Conservation (phyloP, 768 basidiomycete species). For the Serendipita sp. region DNA sequence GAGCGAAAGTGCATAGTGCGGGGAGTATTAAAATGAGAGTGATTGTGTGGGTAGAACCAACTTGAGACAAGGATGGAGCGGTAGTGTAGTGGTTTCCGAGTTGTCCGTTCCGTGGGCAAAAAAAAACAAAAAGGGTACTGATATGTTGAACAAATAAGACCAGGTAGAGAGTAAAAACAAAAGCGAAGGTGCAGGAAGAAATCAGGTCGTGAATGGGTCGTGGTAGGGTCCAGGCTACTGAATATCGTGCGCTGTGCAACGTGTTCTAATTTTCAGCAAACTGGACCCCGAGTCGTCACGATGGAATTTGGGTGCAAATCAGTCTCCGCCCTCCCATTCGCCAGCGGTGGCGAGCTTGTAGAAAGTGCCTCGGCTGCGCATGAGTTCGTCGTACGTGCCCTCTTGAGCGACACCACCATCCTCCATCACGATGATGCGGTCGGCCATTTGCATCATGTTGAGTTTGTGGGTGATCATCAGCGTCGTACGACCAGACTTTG, state of each 20-base stretch:
- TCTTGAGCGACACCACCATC: slow-evolving; percentile 68
- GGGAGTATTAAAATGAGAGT: neutral
- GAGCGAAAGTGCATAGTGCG: neutral
- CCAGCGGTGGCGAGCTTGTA: slow-evolving; percentile 64
- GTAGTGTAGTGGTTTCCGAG: neutral
- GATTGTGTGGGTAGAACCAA: neutral
- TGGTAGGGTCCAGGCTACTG: neutral
- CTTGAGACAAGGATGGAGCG: neutral
- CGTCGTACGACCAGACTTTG: slow-evolving; percentile 60
- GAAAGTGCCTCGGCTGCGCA: slow-evolving; percentile 55
- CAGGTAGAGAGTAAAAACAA: neutral
- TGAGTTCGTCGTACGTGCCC: slow-evolving; percentile 56
- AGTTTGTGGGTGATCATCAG: slow-evolving; percentile 90
- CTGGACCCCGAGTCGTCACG: neutral
- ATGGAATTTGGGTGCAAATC: neutral
- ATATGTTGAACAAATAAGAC: neutral
- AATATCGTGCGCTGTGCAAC: neutral
- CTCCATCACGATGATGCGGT: slow-evolving; percentile 66
- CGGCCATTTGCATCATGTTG: slow-evolving; percentile 81
- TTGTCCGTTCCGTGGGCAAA: too few relatives aligned
- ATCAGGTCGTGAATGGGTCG: neutral
- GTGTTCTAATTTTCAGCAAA: neutral
- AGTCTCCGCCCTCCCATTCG: slow-evolving; percentile 32
- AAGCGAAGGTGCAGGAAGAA: neutral
- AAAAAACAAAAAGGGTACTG: too few relatives aligned